Evolutionary conservation across 768 basidiomycete genomes (phyloP).

Genomic region (Lactarius trivialis): DNA sequence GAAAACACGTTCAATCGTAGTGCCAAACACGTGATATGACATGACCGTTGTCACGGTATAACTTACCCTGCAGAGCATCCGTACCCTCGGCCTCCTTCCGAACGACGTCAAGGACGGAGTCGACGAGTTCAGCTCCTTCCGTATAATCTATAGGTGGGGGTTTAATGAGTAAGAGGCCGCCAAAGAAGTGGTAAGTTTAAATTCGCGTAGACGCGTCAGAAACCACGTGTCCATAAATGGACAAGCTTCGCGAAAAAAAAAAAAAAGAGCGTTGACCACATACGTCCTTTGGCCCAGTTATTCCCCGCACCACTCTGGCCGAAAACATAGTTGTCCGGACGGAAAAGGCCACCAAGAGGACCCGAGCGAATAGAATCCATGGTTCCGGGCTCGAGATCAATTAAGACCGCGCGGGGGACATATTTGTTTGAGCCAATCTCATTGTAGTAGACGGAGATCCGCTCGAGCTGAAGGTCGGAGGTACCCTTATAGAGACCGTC

Average conservation of each 20-base stretch:
- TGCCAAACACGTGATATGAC: constrained; percentile 18
- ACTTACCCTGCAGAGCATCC: constrained; percentile 88
- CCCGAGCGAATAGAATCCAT: constrained; percentile 92
- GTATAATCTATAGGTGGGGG: constrained; percentile 64
- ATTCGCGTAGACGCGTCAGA: constrained; percentile 14
- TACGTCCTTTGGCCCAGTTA: constrained; percentile 99
- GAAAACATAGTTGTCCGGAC: constrained; percentile 97
- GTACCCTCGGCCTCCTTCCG: constrained; percentile 98
- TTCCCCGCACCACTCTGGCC: constrained; percentile 98
- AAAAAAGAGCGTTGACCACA: constrained; percentile 35
- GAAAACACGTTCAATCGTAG: neutral
- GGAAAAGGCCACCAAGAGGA: constrained; percentile 87
- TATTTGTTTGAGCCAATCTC: constrained; percentile 94
- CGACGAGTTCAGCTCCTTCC: constrained; percentile 97
- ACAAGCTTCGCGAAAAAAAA: neutral
- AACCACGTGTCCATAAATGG: neutral
- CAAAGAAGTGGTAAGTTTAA: constrained; percentile 23
- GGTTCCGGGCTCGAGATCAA: constrained; percentile 96
- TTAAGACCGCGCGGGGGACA: constrained; percentile 94
- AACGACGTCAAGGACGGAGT: constrained; percentile 95
- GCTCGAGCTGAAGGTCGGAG: constrained; percentile 93
- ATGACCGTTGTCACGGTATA: constrained; percentile 6
- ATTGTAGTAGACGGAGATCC: constrained; percentile 97
- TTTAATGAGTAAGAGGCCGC: constrained; percentile 19
- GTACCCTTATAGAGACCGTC: constrained; percentile 93